Evolutionary conservation across 2,329 filamentous ascomycete species (phyloP), one percentile per base, ranked within the genome.

Genomic region (Samsoniella hepiali): DNA sequence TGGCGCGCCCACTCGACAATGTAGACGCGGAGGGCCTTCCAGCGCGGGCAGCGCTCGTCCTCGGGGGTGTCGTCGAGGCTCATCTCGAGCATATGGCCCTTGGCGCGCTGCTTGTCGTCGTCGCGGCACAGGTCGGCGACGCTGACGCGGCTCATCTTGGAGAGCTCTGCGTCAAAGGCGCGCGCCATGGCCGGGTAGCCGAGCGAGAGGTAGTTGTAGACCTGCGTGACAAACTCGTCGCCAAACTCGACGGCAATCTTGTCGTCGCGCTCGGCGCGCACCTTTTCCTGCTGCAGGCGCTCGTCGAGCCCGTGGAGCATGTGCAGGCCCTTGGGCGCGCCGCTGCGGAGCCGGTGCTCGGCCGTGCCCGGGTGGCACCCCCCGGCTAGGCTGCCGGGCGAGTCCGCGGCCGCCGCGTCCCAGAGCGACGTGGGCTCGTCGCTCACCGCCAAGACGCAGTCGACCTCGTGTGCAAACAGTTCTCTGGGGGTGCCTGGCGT

Each of bases 171-270:
- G 72, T 98, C 94, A 71, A 91, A 98, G 44, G 86, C 84, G 29
- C 89, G 86, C 11, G 93, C 94, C 70, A 93, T 87, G 40, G 91
- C 88, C 3, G 94, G 93, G 74, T 97, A 97, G 5, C 94, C 94
- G 5, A 98, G 83, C 0, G 92, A 96, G 17, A 98, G 82, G 75
- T 98, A 98, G 75, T 98, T 97, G 82, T 96, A 98, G 8, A 98
- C 93, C 75, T 98, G 94, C 0, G 93, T 97, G 63, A 97, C 87
- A 73, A 97, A 97, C 3, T 81, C 81, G 73, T 97, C 91, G 65
- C 88, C 82, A 70, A 95, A 96, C 74, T 97, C 93, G 59, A 76
- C 75, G 4, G 77, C 72, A 65, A 87, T 84, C 69, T 82, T 81
- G 58, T 83, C 82, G 66, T 84, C 78, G 1, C 76, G 75, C 68